Percentiles rank a stretch among this genome's conserved stretches.
These are phyloP conservation scores for Pichia sp. DNA, from an alignment of 1,139 yeast species.

Conservation along the genomic window DNA sequence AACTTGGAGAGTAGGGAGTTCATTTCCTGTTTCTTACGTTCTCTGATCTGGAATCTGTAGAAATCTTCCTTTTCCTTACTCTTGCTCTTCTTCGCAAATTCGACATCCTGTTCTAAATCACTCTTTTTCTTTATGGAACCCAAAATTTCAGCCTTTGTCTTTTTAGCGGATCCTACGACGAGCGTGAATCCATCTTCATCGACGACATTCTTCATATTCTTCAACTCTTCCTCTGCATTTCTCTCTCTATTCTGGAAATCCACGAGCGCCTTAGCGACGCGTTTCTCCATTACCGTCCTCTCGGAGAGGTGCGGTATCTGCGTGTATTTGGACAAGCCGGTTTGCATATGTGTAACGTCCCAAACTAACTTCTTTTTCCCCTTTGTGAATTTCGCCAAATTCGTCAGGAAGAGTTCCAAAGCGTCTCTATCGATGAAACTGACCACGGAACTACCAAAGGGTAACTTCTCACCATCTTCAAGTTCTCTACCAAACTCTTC, in stretches of 20 bases:
- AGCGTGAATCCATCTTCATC: conserved; percentile 93
- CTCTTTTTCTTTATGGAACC: conserved; percentile 47
- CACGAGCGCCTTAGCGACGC: conserved; percentile 53
- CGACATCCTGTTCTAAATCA: conserved; percentile 40
- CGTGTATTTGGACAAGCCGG: conserved; percentile 18
- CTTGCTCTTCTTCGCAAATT: conserved; percentile 56
- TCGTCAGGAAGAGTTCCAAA: conserved; percentile 52
- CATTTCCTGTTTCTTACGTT: conserved; percentile 88
- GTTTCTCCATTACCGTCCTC: conserved; percentile 37
- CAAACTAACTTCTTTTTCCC: conserved; percentile 11
- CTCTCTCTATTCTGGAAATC: conserved; percentile 70
- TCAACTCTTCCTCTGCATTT: conserved; percentile 52
- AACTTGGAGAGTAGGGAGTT: conserved; percentile 76
- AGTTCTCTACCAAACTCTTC: conserved; percentile 36
- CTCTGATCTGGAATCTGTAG: conserved; percentile 93
- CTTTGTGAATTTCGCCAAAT: conserved; percentile 9
- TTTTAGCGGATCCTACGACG: conserved; percentile 82
- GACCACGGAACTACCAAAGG: conserved; percentile 67
- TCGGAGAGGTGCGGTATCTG: conserved; percentile 33
- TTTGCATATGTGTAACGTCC: conserved; percentile 18
- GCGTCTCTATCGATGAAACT: conserved; percentile 73
- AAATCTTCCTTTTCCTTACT: conserved; percentile 85
- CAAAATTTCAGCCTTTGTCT: conserved; percentile 62
- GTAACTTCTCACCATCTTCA: conserved; percentile 33
- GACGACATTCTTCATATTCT: conserved; percentile 49